Base-by-base conservation (phyloP, 1,139 yeast genomes). In the Yamadazyma jaroonii region DNA sequence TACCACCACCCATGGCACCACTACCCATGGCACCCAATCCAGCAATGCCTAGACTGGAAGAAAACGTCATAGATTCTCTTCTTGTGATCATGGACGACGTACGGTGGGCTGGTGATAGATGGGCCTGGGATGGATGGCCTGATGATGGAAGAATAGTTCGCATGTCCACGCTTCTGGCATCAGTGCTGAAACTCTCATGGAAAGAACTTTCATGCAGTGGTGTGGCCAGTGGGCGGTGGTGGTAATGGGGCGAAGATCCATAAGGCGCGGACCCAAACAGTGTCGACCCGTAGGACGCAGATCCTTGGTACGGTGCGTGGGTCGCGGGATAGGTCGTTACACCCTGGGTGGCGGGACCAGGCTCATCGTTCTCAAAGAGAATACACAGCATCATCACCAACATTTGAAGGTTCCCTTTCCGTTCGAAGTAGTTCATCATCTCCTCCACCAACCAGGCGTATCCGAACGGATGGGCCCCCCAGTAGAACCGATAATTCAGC, bases 401-500 rank as follows among this genome's bases (percentile, higher is more conserved):
- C 96, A 90, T 88, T 56, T 90, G 97, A 15, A 87, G 64, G 51
- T 90, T 84, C 3, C 81, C 80, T 35, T 67, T 57, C 29, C 52
- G 60, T 50, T 84, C 94, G 52, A 83, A 89, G 49, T 83, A 81
- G 1, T 62, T 56, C 53, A 90, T 69, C 34, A 89, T 64, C 45
- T 80, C 79, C 27, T 71, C 70, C 0, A 88, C 67, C n/a, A 88
- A 62, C 84, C 92, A 81, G 4, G 72, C 54, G n/a, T 81, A 75
- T 0, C 96, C 96, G 56, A 84, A 76, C 0, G 94, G 92, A 56
- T 87, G 95, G 4, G 75, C 62, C 0, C 90, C 92, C 96, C 97
- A 89, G 45, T 70, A 75, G 43, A 78, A 77, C 15, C 68, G 54
- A 39, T 62, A 57, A 15, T 42, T 50, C 3, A 45, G 37, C 22